phyloP scores from a whole-genome alignment of 2,329 filamentous ascomycete genomes.

The Penicillium sp. region DNA sequence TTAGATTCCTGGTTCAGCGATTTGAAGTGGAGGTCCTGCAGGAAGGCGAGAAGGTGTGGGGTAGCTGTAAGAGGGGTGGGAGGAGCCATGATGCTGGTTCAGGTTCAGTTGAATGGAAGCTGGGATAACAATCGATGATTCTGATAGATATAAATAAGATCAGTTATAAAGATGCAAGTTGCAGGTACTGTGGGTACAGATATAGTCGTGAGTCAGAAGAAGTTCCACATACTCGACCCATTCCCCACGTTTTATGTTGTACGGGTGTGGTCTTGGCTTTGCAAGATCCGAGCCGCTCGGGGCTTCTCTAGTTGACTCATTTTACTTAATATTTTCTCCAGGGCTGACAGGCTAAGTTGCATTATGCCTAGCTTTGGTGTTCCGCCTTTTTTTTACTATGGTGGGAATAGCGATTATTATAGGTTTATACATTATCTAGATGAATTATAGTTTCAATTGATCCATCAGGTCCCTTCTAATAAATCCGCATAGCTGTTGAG shows the following conservation, averaged over 20 bases:
- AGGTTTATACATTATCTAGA: not conserved
- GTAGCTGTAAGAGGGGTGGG: slow-evolving; percentile 11
- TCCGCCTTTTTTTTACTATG: no score
- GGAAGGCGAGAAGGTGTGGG: slow-evolving; percentile 22
- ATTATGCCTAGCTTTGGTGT: no score
- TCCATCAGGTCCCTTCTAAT: slow-evolving; percentile 17
- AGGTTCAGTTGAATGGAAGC: not conserved
- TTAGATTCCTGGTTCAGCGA: slow-evolving; percentile 35
- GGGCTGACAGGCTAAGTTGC: no score
- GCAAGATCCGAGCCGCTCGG: not conserved
- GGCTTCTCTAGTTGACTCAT: not conserved
- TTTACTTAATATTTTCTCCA: not conserved
- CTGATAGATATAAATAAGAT: not conserved
- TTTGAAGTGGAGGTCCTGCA: slow-evolving; percentile 32
- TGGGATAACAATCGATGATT: not conserved
- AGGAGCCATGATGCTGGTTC: slow-evolving; percentile 11
- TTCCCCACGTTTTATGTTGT: not conserved
- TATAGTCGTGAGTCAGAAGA: not conserved
- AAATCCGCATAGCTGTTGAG: slow-evolving; percentile 35
- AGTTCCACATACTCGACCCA: not conserved
- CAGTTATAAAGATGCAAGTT: not conserved
- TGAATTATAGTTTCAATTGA: not conserved
- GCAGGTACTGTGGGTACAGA: not conserved
- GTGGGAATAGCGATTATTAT: not conserved
- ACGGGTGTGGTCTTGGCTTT: not conserved